Base-by-base conservation (phyloP, 371 early-diverging fungal species). In the Mortierella sp. region DNA sequence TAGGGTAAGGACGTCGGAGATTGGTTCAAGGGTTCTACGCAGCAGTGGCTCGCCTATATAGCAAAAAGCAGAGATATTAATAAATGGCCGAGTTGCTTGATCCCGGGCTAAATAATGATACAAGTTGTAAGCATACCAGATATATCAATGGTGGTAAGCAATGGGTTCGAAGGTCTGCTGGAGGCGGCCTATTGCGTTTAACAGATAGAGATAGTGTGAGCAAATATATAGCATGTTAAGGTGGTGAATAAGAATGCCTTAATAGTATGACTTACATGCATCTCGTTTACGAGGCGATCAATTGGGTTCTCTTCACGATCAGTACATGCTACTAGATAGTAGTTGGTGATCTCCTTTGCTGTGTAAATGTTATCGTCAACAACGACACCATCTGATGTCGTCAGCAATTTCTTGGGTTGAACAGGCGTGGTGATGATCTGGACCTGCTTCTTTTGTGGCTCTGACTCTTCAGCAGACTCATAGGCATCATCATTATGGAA, bases 1-100 rank as follows among this genome's bases (percentile, higher is more conserved):
- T 28, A 89, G 80, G 1, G 84, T 85, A 62, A 93, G 76, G 1
- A 93, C 76, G 66, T 91, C 92, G 22, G 90, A 86, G 13, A 92
- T 83, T 13, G 91, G 90, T 23, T 86, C 88, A 10, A 88, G 78
- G 19, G 79, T 72, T 26, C 83, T 77, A 5, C 87, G 83, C n/a
- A 74, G 77, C 42, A 86, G 51, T 9, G 60, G 75, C 22, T 79
- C 76, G 31, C 80, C 62, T 43, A 60, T 22, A 42, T 3, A 42
- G 4, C 8, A 26, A 29, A 15, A 31, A 47, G 51, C 17, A 64
- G 35, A 29, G 56, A 37, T 15, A 6, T 43, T 56, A 66, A 23
- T 5, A 17, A n/a, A 12, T 29, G 35, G 28, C 2, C 37, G n/a
- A 31, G 13, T 32, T 28, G 35, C 34, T 35, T 23, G 12, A 22